Conservation (phyloP, 2,329 filamentous ascomycete genomes). For the Colletotrichum sojae region DNA sequence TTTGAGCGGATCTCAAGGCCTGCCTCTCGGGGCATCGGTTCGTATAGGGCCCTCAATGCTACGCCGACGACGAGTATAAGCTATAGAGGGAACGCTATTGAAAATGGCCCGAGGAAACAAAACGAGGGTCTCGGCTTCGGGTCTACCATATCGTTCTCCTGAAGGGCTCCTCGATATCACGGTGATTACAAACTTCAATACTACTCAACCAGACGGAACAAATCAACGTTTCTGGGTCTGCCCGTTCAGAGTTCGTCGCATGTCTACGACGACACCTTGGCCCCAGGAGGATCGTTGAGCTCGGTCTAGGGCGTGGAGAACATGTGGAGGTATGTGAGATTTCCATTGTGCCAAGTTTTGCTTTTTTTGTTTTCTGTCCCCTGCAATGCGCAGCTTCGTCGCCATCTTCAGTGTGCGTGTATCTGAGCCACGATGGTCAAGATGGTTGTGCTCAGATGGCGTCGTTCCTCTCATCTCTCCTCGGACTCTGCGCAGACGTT, state of each 20-base stretch:
- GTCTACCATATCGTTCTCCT: not conserved
- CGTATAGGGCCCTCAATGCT: slow-evolving; percentile 6
- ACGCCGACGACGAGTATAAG: slow-evolving; percentile 11
- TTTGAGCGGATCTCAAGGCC: not conserved
- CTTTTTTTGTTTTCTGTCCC: not conserved
- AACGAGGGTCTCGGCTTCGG: not conserved
- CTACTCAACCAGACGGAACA: not conserved
- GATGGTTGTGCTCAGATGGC: too few relatives aligned
- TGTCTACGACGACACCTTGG: slow-evolving; percentile 10
- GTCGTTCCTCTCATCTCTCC: too few relatives aligned
- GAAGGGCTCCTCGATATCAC: slow-evolving; percentile 3
- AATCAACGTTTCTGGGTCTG: slow-evolving; percentile 15
- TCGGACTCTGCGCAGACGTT: not conserved
- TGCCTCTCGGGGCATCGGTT: not conserved
- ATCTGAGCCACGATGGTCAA: too few relatives aligned
- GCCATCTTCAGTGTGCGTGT: too few relatives aligned
- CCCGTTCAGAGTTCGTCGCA: slow-evolving; percentile 15
- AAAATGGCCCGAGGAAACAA: slow-evolving; percentile 8
- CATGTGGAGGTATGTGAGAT: slow-evolving; percentile 13
- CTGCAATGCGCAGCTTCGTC: too few relatives aligned
- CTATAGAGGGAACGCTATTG: not conserved
- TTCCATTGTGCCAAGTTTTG: slow-evolving; percentile 10
- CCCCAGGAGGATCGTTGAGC: not conserved
- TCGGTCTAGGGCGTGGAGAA: slow-evolving; percentile 25
- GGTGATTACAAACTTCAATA: not conserved